Conservation (phyloP, 306 rosid species). For the Hippophae tibetana region DNA sequence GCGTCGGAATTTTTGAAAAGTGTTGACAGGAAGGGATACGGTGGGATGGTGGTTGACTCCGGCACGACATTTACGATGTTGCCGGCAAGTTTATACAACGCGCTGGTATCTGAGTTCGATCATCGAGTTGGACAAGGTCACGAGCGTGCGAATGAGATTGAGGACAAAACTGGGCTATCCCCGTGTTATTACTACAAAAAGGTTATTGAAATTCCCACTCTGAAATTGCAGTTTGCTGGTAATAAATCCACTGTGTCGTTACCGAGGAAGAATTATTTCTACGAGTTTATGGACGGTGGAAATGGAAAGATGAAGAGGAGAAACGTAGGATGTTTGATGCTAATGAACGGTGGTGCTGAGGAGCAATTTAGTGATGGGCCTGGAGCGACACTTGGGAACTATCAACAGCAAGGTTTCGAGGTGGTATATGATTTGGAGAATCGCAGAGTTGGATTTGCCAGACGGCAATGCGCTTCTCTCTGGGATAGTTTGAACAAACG, state of each 20-base stretch:
- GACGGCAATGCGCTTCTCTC: constrained; percentile 61
- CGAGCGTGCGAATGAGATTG: constrained; percentile 56
- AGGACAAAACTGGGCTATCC: constrained; percentile 56
- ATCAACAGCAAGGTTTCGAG: constrained; percentile 90
- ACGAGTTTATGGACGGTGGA: constrained; percentile 57
- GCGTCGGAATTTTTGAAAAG: constrained; percentile 45
- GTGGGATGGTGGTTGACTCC: constrained; percentile 85
- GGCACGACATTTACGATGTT: constrained; percentile 93
- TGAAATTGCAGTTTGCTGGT: constrained; percentile 66
- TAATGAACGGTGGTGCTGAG: constrained; percentile 90
- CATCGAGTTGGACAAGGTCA: constrained; percentile 43
- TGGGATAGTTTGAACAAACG: constrained; percentile 60
- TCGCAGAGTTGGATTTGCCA: constrained; percentile 70
- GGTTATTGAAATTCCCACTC: constrained; percentile 33
- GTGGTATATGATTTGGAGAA: constrained; percentile 74
- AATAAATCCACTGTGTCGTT: constrained; percentile 48
- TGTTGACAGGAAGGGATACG: constrained; percentile 48
- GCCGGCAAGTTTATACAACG: constrained; percentile 49
- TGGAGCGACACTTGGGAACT: constrained; percentile 79
- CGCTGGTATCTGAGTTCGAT: constrained; percentile 65
- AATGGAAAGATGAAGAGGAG: constrained; percentile 31
- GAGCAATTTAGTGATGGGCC: constrained; percentile 69
- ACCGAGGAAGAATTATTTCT: constrained; percentile 65
- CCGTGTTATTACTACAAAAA: constrained; percentile 57
- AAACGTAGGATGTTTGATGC: constrained; percentile 79